Evolutionary conservation across 1,284 basidiomycete species (phyloP).

Genomic region (Austroboletus sp.): DNA sequence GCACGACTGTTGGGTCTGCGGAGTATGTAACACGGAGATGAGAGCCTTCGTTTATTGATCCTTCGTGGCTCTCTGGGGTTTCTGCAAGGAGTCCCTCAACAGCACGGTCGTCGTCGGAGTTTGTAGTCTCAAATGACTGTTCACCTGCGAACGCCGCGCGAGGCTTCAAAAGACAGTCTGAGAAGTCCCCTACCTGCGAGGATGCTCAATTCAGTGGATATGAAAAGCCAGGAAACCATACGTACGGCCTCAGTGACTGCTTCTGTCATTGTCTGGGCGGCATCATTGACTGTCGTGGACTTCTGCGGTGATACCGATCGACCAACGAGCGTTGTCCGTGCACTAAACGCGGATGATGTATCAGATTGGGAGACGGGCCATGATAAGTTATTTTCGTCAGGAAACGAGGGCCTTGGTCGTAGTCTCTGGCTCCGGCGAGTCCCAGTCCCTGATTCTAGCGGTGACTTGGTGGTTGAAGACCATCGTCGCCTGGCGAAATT

Average conservation of each 20-base stretch:
- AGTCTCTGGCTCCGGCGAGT: conserved; percentile 33
- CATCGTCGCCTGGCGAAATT: conserved; percentile 50
- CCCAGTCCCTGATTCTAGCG: conserved; percentile 28
- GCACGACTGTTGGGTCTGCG: conserved; percentile 33
- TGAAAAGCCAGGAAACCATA: conserved; percentile 30
- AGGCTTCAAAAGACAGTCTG: conserved; percentile 25
- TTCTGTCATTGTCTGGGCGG: conserved; percentile 24
- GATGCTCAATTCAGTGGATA: conserved; percentile 28
- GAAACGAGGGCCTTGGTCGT: conserved; percentile 28
- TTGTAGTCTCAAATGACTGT: conserved; percentile 32
- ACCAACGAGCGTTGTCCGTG: conserved; percentile 30
- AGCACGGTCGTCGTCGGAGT: conserved; percentile 34
- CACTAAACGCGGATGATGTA: conserved; percentile 26
- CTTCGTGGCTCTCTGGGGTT: conserved; percentile 29
- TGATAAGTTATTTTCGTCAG: conserved; percentile 33
- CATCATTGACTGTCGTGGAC: conserved; percentile 17
- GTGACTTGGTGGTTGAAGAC: conserved; percentile 36
- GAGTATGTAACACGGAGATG: conserved; percentile 37
- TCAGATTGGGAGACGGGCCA: conserved; percentile 26
- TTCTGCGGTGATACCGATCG: conserved; percentile 35
- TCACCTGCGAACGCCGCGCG: conserved; percentile 26
- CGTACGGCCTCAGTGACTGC: conserved; percentile 29
- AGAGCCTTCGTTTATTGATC: conserved; percentile 31
- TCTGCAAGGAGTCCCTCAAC: conserved; percentile 33
- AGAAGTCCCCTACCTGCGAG: conserved; percentile 30